phyloP scores from a whole-genome alignment of 306 rosid species.

The Castanea mollissima region DNA sequence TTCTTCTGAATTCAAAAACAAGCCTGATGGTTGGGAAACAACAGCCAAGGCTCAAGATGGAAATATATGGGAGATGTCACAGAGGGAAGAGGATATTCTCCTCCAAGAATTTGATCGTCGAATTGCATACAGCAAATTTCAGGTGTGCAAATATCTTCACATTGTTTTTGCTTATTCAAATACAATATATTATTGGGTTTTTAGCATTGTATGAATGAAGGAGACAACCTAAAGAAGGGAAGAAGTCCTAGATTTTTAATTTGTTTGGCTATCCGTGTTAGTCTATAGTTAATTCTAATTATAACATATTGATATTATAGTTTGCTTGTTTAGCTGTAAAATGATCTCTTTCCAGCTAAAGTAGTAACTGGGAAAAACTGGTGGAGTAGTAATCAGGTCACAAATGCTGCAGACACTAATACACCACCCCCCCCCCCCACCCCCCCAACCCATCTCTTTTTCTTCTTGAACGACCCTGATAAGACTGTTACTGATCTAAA shows the following conservation, averaged over 20 bases:
- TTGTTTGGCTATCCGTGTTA: not conserved
- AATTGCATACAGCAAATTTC: slow-evolving; percentile 88
- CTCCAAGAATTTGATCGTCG: slow-evolving; percentile 95
- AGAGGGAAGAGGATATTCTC: slow-evolving; percentile 91
- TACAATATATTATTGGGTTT: not conserved
- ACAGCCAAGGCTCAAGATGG: slow-evolving; percentile 66
- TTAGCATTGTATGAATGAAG: not conserved
- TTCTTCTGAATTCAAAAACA: slow-evolving; percentile 63
- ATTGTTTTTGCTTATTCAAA: not conserved
- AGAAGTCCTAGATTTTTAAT: not conserved
- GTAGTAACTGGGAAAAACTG: not conserved
- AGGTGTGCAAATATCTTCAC: slow-evolving; percentile 43
- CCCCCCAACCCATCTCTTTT: too few species aligned
- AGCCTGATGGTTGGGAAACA: slow-evolving; percentile 99
- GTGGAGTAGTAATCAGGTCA: not conserved
- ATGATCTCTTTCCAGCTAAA: not conserved
- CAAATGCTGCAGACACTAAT: not conserved
- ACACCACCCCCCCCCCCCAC: not conserved
- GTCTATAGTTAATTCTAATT: not conserved
- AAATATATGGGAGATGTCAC: slow-evolving; percentile 94
- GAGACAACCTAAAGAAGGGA: not conserved
- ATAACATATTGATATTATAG: not conserved
- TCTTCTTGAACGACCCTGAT: too few species aligned
- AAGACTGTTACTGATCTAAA: too few species aligned
- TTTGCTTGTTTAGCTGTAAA: not conserved